A percentile compares a stretch with the other conserved stretches of the same genome.
phyloP scores from a whole-genome alignment of 768 basidiomycete species.

The Trametes elegans region DNA sequence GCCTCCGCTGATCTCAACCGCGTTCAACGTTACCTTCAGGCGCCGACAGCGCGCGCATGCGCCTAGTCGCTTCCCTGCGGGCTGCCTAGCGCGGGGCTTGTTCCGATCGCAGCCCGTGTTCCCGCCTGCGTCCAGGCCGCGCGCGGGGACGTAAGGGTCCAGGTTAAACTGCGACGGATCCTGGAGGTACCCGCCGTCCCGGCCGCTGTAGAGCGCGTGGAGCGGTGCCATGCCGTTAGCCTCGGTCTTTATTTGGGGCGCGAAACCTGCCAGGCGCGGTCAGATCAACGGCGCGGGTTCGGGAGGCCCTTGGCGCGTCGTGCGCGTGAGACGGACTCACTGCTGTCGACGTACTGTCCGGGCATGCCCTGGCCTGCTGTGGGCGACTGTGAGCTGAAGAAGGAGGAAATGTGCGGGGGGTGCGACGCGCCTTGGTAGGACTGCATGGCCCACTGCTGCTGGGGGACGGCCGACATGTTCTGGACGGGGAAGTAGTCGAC shows the following conservation, averaged over 20 bases:
- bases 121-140: neutral
- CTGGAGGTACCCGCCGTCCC: conserved; percentile 9
- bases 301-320: neutral
- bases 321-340: neutral
- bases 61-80: conserved; percentile 18
- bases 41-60: conserved; percentile 30
- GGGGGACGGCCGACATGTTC: neutral
- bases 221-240: conserved; percentile 8
- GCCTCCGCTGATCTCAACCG: neutral
- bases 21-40: conserved; percentile 21
- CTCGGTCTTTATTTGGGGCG: conserved; percentile 15
- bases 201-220: conserved; percentile 10
- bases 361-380: conserved; percentile 4
- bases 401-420: neutral
- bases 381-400: neutral
- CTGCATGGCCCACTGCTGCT: conserved; percentile 14
- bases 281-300: conserved; percentile 3
- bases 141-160: conserved; percentile 6
- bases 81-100: conserved; percentile 4
- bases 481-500: conserved; percentile 15
- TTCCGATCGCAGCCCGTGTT: conserved; percentile 14
- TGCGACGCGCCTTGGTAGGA: conserved; percentile 3
- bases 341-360: conserved; percentile 9
- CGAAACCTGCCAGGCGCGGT: neutral
- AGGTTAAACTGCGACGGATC: conserved; percentile 10